These are phyloP conservation scores for Albugo candida DNA, from an alignment of 352 stramenopile genomes.

Conservation along the genomic window DNA sequence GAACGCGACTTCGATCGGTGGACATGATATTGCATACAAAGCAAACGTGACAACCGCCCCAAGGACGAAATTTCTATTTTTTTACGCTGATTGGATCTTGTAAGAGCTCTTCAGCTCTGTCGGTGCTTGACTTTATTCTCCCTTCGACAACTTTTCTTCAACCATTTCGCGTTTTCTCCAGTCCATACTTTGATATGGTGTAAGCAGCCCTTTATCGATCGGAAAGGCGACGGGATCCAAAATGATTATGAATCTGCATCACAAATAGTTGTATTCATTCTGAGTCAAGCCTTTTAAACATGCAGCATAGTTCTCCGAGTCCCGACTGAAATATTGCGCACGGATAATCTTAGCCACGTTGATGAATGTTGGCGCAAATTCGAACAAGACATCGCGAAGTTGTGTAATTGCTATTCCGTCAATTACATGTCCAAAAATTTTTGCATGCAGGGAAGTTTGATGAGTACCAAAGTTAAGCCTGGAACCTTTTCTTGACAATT, in stretches of 20 bases:
- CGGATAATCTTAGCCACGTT: slow-evolving; percentile 48
- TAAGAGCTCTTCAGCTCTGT: neutral
- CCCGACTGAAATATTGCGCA: slow-evolving; percentile 39
- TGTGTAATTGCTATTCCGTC: slow-evolving; percentile 58
- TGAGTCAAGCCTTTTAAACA: slow-evolving; percentile 19
- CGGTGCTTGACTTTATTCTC: slow-evolving; percentile 4
- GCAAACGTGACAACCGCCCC: slow-evolving; percentile 44
- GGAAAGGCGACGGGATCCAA: slow-evolving; percentile 45
- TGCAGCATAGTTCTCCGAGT: slow-evolving; percentile 14
- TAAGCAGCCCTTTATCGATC: slow-evolving; percentile 42
- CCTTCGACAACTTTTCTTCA: slow-evolving; percentile 29
- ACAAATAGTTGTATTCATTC: slow-evolving; percentile 61
- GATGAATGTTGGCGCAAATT: slow-evolving; percentile 56
- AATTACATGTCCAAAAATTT: slow-evolving; percentile 67
- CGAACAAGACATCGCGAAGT: slow-evolving; percentile 39
- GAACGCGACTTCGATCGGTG: slow-evolving; percentile 17
- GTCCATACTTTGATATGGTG: slow-evolving; percentile 66
- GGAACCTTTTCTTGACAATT: slow-evolving; percentile 29
- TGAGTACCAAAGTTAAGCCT: slow-evolving; percentile 50
- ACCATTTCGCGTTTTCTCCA: slow-evolving; percentile 57
- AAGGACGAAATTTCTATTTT: slow-evolving; percentile 61
- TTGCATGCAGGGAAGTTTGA: slow-evolving; percentile 49
- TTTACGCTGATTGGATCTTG: slow-evolving; percentile 27
- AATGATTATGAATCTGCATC: slow-evolving; percentile 16
- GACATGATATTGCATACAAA: slow-evolving; percentile 42